phyloP scores from a whole-genome alignment of 352 stramenopile genomes.

The Globisporangium iwayamae region DNA sequence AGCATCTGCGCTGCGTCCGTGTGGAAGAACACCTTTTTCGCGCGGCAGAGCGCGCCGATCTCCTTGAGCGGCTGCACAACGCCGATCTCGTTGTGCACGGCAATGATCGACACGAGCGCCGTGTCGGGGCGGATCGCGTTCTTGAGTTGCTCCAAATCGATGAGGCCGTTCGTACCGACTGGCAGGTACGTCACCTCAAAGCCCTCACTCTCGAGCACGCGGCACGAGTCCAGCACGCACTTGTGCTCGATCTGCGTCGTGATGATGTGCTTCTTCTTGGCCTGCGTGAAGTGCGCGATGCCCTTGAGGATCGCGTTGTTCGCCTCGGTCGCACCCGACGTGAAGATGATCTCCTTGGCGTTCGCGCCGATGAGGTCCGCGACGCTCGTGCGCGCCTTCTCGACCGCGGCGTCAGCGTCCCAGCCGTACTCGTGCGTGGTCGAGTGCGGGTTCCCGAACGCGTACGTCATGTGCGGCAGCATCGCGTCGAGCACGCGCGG shows the following conservation, averaged over 20 bases:
- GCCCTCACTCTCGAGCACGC: conserved; percentile 94
- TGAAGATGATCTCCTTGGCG: conserved; percentile 99
- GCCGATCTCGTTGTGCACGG: conserved; percentile 99
- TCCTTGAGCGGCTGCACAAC: conserved; percentile 97
- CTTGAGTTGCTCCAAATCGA: conserved; percentile 95
- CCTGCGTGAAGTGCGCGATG: conserved; percentile 93
- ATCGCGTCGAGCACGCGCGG: conserved; percentile 98
- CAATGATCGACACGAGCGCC: conserved; percentile 97
- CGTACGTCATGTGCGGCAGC: conserved; percentile 95
- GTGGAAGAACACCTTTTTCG: conserved; percentile 97
- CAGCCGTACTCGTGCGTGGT: conserved; percentile 98
- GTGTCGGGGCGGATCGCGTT: conserved; percentile 94
- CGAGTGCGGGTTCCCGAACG: conserved; percentile 98
- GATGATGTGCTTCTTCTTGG: conserved; percentile 98
- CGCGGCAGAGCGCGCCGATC: conserved; percentile 93
- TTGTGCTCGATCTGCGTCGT: conserved; percentile 98
- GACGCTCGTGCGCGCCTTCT: conserved; percentile 86
- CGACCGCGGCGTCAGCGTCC: conserved; percentile 96
- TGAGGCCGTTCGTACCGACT: conserved; percentile 88
- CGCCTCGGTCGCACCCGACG: conserved; percentile 97
- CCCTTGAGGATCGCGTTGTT: conserved; percentile 99
- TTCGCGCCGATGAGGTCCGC: conserved; percentile 93
- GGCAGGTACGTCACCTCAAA: conserved; percentile 99
- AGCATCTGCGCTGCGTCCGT: conserved; percentile 99
- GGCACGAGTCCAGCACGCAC: conserved; percentile 98